phyloP scores from a whole-genome alignment of 2,329 filamentous ascomycete species.

The Aspergillus quadrilineatus region DNA sequence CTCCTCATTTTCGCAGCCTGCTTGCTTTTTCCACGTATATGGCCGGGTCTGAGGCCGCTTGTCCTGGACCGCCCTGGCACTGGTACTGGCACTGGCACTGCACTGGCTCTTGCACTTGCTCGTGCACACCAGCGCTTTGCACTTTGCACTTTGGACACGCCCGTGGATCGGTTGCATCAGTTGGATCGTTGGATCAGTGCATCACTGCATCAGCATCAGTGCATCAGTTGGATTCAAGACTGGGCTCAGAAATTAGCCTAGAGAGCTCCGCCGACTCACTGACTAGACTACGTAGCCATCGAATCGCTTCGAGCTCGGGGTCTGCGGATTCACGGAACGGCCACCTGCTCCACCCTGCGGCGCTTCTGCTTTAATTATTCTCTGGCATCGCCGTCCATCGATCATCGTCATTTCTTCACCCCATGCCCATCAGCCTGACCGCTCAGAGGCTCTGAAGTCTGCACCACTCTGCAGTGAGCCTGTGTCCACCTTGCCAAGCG shows the following conservation, averaged over 20 bases:
- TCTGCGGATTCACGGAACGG: constrained; percentile 4
- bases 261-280: neutral
- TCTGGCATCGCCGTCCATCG: constrained; percentile 6
- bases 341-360: constrained; percentile 5
- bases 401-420: neutral
- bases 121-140: no score
- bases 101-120: no score
- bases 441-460: constrained; percentile 12
- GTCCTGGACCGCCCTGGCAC: no score
- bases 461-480: neutral
- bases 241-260: neutral
- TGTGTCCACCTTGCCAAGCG: constrained; percentile 7
- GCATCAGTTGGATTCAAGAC: constrained; percentile 1
- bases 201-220: neutral
- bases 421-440: neutral
- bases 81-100: no score
- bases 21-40: constrained; percentile 1
- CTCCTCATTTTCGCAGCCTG: constrained; percentile 1
- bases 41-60: no score
- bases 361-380: constrained; percentile 10
- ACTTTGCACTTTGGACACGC: no score
- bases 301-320: neutral
- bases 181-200: no score
- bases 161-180: no score
- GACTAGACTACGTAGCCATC: neutral